A percentile compares a stretch with the other conserved stretches of the same genome.
phyloP scores from a whole-genome alignment of 768 basidiomycete species.

The Trametes punicea region DNA sequence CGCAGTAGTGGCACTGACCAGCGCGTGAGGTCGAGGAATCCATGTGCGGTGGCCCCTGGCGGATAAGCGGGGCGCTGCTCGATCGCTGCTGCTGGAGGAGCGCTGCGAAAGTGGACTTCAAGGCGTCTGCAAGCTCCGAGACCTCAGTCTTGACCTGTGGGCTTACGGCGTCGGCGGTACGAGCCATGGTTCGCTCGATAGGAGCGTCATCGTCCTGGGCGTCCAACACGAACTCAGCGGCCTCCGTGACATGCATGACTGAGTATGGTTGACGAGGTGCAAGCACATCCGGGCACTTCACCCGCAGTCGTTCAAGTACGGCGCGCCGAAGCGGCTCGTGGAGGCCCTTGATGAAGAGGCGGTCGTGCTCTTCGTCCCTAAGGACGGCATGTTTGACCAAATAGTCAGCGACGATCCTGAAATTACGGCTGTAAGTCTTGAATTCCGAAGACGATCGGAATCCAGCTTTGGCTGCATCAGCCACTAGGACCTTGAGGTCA shows the following conservation, averaged over 20 bases:
- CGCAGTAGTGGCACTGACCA: constrained; percentile 22
- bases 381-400: constrained; percentile 21
- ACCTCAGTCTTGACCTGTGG: neutral
- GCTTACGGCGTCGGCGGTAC: neutral
- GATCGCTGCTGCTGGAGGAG: neutral
- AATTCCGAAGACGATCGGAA: neutral
- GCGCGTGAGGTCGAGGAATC: neutral
- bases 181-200: neutral
- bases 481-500: constrained; percentile 27
- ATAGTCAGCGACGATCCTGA: constrained; percentile 20
- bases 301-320: constrained; percentile 14
- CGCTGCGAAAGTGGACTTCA: neutral
- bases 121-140: neutral
- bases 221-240: constrained; percentile 21
- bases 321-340: neutral
- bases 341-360: constrained; percentile 22
- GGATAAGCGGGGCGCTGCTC: neutral
- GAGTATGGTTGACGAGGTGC: constrained; percentile 28
- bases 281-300: constrained; percentile 23
- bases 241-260: constrained; percentile 23
- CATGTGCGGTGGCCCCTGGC: neutral
- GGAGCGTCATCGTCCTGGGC: neutral
- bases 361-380: constrained; percentile 21
- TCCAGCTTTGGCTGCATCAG: constrained; percentile 6
- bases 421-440: constrained; percentile 22